Evolutionary conservation across 2,329 filamentous ascomycete species (phyloP), one percentile per base, ranked within the genome.

Genomic region (Helicocarpus griseus): DNA sequence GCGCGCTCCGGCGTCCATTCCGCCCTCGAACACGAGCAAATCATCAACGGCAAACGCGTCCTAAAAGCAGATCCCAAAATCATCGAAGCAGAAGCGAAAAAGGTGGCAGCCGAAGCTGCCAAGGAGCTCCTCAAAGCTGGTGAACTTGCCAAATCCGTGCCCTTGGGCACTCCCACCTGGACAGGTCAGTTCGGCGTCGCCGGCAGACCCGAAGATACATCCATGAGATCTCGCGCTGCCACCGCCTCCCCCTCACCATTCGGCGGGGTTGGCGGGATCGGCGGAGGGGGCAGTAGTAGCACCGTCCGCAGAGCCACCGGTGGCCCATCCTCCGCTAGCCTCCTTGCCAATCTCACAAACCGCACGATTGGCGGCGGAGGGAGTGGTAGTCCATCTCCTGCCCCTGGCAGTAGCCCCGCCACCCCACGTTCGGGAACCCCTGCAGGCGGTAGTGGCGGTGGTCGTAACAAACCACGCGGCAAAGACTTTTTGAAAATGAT

Each of bases 21-120:
- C n/a, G 88, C 90, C 0, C 80, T 96, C 41, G 88, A 96, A 61
- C 93, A 98, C 64, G 93, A 97, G 58, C 81, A 89, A 49, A 95
- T 97, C 61, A 80, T 97, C 60, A 87, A 85, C 58, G 86, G 86
- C 36, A 85, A 82, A 59, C 80, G 81, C 48, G 82, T 82, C 51
- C 73, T 87, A 17, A 78, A 82, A 55, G 86, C 89, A 0, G 87
- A 95, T 61, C 82, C 83, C 4, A 79, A 79, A 22, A 85, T 95
- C 57, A 82, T 96, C 45, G 84, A 88, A 58, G 80, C 82, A 8
- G 89, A 96, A 69, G 91, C 91, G 0, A 84, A 85, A 61, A 80
- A 82, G 35, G 81, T 94, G 2, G 90, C 89, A 2, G 81, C 84
- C 0, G 76, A 86, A 61, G 90, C 91, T 1, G 88, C 88, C 0